Percentiles rank a stretch among this genome's conserved stretches.
Conservation (phyloP, 371 early-diverging fungal species). For the Syncephalastrum contaminatum region DNA sequence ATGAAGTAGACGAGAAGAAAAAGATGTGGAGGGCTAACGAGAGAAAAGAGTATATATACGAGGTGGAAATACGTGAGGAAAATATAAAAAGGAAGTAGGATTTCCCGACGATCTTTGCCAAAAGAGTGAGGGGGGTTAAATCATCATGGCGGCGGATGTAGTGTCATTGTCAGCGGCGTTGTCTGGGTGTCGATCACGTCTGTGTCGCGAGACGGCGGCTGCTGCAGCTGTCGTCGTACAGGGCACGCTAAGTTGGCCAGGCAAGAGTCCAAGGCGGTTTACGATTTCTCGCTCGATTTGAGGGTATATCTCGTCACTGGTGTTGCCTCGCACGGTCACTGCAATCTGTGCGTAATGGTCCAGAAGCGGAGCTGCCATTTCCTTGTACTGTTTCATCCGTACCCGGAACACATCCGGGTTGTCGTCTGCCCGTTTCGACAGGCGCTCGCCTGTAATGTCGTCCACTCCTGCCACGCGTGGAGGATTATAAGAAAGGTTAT, state of each 20-base stretch:
- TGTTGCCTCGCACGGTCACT: slow-evolving; percentile 67
- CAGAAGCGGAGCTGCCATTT: slow-evolving; percentile 74
- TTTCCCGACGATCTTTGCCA: too few relatives aligned
- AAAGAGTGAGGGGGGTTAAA: too few relatives aligned
- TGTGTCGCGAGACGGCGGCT: slow-evolving; percentile 12
- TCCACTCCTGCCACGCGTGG: slow-evolving; percentile 83
- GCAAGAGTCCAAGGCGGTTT: slow-evolving; percentile 40
- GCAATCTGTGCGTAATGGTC: slow-evolving; percentile 79
- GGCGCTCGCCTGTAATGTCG: slow-evolving; percentile 90
- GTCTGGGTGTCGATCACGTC: slow-evolving; percentile 7
- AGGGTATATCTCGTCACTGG: slow-evolving; percentile 91
- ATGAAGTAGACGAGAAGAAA: too few relatives aligned
- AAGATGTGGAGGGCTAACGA: too few relatives aligned
- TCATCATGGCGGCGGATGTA: too few relatives aligned
- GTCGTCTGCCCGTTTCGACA: slow-evolving; percentile 92
- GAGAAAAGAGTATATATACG: too few relatives aligned
- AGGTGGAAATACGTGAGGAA: too few relatives aligned
- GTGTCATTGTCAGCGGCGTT: too few relatives aligned
- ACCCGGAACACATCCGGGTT: slow-evolving; percentile 80
- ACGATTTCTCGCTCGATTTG: slow-evolving; percentile 63
- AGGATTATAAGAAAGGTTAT: slow-evolving; percentile 93
- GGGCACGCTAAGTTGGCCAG: slow-evolving; percentile 14
- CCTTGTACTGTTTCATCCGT: slow-evolving; percentile 77
- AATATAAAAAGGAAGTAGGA: too few relatives aligned
- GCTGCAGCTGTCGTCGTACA: slow-evolving; percentile 8